phyloP scores from a whole-genome alignment of 2,329 filamentous ascomycete genomes.

The Penicillium vulpinum region DNA sequence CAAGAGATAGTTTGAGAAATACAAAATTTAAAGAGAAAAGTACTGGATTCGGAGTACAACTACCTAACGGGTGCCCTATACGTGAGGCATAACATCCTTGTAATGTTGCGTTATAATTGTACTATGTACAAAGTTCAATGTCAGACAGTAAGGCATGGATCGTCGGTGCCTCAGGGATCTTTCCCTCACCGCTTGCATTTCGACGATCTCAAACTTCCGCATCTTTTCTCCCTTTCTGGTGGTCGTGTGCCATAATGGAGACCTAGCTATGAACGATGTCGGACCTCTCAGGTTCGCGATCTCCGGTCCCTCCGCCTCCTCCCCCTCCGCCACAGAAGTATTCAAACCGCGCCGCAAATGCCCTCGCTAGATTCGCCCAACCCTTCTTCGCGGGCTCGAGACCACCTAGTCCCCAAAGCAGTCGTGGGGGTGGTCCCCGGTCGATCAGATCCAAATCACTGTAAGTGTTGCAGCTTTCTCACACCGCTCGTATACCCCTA shows the following conservation, averaged over 20 bases:
- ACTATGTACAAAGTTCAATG: neutral
- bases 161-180: slow-evolving; percentile 8
- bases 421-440: slow-evolving; percentile 30
- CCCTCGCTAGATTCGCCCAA: slow-evolving; percentile 55
- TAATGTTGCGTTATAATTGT: neutral
- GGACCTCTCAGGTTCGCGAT: slow-evolving; percentile 30
- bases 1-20: neutral
- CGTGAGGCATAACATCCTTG: neutral
- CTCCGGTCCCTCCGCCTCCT: slow-evolving; percentile 37
- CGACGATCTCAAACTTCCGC: slow-evolving; percentile 5
- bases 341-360: slow-evolving; percentile 47
- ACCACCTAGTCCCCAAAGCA: slow-evolving; percentile 53
- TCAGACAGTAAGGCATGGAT: neutral
- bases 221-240: slow-evolving; percentile 17
- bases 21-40: neutral
- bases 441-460: slow-evolving; percentile 41
- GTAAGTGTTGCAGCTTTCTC: slow-evolving; percentile 33
- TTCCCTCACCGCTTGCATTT: slow-evolving; percentile 7
- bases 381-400: slow-evolving; percentile 56
- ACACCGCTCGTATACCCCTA: slow-evolving; percentile 16
- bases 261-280: slow-evolving; percentile 26
- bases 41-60: neutral
- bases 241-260: slow-evolving; percentile 29
- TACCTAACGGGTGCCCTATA: neutral
- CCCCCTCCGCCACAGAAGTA: slow-evolving; percentile 41